These are phyloP conservation scores for Nitzschia inconspicua DNA, from an alignment of 108 stramenopile species.

Conservation along the genomic window DNA sequence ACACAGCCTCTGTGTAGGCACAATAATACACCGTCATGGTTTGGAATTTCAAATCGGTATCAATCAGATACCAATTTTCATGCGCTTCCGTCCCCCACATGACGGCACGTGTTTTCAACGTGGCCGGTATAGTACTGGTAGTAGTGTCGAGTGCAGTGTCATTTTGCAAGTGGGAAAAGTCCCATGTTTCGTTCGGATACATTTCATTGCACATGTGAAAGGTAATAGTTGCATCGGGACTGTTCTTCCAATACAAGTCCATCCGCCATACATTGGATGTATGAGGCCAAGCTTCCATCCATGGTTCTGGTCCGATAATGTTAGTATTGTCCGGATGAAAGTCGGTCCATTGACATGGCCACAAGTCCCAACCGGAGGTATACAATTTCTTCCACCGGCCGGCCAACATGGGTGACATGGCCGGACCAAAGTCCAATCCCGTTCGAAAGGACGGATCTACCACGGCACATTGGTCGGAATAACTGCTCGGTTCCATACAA, in stretches of 20 bases:
- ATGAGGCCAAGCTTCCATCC: conserved; percentile 3
- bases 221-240: not conserved
- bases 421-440: no score
- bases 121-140: not conserved
- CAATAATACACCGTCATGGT: conserved; percentile 23
- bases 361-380: not conserved
- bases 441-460: no score
- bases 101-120: conserved; percentile 15
- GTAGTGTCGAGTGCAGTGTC: not conserved
- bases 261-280: conserved; percentile 2
- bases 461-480: conserved; percentile 1
- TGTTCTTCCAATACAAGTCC: conserved; percentile 10
- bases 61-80: conserved; percentile 33
- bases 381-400: conserved; percentile 4
- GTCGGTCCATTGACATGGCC: conserved; percentile 12
- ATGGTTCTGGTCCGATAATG: not conserved
- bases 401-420: no score
- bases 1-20: conserved; percentile 26
- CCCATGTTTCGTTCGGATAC: conserved; percentile 1
- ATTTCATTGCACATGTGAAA: conserved; percentile 8
- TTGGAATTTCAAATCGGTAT: conserved; percentile 1
- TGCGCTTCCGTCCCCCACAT: conserved; percentile 39
- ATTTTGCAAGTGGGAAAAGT: no score
- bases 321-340: not conserved
- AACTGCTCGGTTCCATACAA: not conserved